phyloP scores from a whole-genome alignment of 345 rosid genomes.

The Cardiospermum halicacabum region DNA sequence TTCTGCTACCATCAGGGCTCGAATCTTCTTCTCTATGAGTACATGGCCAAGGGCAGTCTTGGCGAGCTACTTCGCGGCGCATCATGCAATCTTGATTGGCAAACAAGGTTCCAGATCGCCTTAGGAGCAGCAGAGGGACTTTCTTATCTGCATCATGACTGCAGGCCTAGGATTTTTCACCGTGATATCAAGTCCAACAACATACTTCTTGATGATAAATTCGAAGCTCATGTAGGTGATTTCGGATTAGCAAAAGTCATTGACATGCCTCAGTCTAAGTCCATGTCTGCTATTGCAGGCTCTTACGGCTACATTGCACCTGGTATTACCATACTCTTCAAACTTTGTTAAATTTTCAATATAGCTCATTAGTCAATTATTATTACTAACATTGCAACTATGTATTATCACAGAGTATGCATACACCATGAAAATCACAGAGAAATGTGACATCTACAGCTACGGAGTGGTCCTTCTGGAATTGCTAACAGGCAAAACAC shows the following conservation, averaged over 20 bases:
- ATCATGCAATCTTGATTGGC: conserved; percentile 60
- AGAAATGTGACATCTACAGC: conserved; percentile 89
- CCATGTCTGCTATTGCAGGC: conserved; percentile 95
- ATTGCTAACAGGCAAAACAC: conserved; percentile 69
- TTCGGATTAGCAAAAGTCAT: conserved; percentile 88
- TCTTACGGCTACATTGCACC: conserved; percentile 99
- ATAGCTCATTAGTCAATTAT: not conserved
- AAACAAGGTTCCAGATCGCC: conserved; percentile 66
- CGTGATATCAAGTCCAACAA: conserved; percentile 85
- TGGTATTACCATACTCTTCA: too few species aligned
- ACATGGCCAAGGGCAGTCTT: conserved; percentile 63
- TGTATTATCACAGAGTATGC: conserved; percentile 58
- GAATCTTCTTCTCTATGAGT: conserved; percentile 74
- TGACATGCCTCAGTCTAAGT: conserved; percentile 84
- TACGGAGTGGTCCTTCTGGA: conserved; percentile 83
- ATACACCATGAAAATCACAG: conserved; percentile 91
- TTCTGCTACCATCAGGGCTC: conserved; percentile 83
- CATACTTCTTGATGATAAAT: conserved; percentile 71
- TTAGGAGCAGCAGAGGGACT: conserved; percentile 83
- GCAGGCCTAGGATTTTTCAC: conserved; percentile 85
- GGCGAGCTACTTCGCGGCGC: conserved; percentile 72
- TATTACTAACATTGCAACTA: too few species aligned
- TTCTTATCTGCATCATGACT: conserved; percentile 83
- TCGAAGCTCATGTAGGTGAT: conserved; percentile 92
- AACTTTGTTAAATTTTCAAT: too few species aligned